A percentile compares a stretch with the other conserved stretches of the same genome.
phyloP scores from a whole-genome alignment of 352 stramenopile species.

The Phytophthora ohioensis region DNA sequence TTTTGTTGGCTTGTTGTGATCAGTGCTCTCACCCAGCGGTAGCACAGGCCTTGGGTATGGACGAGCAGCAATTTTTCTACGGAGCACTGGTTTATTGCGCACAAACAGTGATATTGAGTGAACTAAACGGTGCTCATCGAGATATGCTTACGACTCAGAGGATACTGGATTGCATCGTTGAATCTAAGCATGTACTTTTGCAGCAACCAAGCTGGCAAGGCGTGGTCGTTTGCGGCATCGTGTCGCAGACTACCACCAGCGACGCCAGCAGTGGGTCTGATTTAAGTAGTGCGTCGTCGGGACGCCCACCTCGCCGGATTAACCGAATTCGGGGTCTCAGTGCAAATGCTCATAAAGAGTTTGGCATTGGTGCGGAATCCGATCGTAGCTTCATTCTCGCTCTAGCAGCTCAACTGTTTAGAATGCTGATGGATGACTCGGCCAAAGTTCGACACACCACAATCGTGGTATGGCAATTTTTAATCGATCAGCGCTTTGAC shows the following conservation, averaged over 20 bases:
- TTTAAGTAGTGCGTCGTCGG: slow-evolving; percentile 8
- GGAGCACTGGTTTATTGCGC: slow-evolving; percentile 69
- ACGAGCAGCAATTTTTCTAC: slow-evolving; percentile 82
- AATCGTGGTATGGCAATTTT: slow-evolving; percentile 75
- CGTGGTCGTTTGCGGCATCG: slow-evolving; percentile 57
- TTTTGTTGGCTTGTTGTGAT: slow-evolving; percentile 58
- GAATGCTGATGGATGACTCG: slow-evolving; percentile 72
- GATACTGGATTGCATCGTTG: slow-evolving; percentile 55
- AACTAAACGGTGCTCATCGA: slow-evolving; percentile 59
- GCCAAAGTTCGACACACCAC: slow-evolving; percentile 52
- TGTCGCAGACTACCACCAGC: slow-evolving; percentile 16
- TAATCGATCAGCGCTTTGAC: slow-evolving; percentile 75
- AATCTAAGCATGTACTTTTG: slow-evolving; percentile 63
- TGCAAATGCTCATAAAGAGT: slow-evolving; percentile 66
- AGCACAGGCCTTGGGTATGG: slow-evolving; percentile 49
- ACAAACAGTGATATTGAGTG: slow-evolving; percentile 64
- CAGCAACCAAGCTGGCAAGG: slow-evolving; percentile 75
- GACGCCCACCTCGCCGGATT: slow-evolving; percentile 21
- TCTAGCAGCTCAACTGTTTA: slow-evolving; percentile 62
- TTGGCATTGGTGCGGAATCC: slow-evolving; percentile 70
- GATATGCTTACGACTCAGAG: slow-evolving; percentile 22
- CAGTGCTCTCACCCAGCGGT: slow-evolving; percentile 48
- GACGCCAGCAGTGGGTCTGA: slow-evolving; percentile 17
- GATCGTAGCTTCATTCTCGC: slow-evolving; percentile 79
- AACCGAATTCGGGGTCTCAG: slow-evolving; percentile 62